Base-by-base conservation (phyloP, 345 rosid species). In the Excoecaria agallocha region DNA sequence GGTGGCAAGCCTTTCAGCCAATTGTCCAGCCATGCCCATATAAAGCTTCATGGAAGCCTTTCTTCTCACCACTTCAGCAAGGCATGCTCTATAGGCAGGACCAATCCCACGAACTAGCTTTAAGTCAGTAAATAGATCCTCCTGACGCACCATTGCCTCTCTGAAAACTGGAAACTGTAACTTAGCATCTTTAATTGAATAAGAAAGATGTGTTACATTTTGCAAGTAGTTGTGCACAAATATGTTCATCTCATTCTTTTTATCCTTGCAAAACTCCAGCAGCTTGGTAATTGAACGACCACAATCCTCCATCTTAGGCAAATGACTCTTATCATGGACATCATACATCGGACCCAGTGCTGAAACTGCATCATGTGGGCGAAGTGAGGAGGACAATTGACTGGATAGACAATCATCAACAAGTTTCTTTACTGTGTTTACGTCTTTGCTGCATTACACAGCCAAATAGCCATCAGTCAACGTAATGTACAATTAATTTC, bases 281-380 rank as follows among this genome's bases (percentile, higher is more conserved):
- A 96, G 87, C 78, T 89, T 83, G 72, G 84, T 82, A 52, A 93
- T 84, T 19, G 83, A 84, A 76, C 46, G 80, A 45, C 84, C 88
- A 79, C 96, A 89, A 75, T 87, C 80, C 79, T 85, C 83, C 93
- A 96, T 93, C 77, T 48, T 90, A 30, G 99, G 97, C 50, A 96
- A 90, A 74, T 91, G 97, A 82, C 76, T 88, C 87, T 93, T 91
- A 77, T 91, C 97, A 76, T 96, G 99, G 79, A 89, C 95, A 76
- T 96, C 98, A 79, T 93, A 93, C 98, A 96, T 91, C 69, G 92
- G 98, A 80, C 99, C 98, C 76, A 96, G 86, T n/a, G 98, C 99
- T 52, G 98, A 91, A 82, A 96, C 99, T 51, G 96, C 98, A 86
- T 93, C 98, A 68, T 96, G 98, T 70, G 98, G 99, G 35, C 99